Conservation (phyloP, 768 basidiomycete species). For the Pulveroboletus frians region DNA sequence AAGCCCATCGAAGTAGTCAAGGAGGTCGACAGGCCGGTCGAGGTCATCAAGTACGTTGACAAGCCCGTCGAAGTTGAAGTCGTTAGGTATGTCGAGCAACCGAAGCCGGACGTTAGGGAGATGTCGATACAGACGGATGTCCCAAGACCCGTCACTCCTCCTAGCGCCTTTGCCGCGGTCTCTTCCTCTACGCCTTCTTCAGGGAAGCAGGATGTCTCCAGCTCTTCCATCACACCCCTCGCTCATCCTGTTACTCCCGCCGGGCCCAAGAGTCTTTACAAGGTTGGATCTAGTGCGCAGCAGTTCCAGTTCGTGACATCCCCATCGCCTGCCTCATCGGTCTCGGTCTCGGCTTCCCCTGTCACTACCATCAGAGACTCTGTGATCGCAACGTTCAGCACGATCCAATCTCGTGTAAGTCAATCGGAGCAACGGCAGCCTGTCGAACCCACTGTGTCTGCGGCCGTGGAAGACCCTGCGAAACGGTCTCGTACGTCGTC, state of each 20-base stretch:
- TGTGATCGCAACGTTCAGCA: constrained; percentile 39
- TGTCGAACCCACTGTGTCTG: constrained; percentile 63
- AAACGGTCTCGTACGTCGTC: constrained; percentile 61
- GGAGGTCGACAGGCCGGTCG: constrained; percentile 21
- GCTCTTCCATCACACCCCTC: constrained; percentile 31
- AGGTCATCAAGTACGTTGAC: constrained; percentile 28
- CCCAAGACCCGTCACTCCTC: constrained; percentile 29
- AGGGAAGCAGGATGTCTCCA: constrained; percentile 22
- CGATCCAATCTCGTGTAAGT: constrained; percentile 45
- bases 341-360: constrained; percentile 29
- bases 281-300: constrained; percentile 48
- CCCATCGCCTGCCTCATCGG: constrained; percentile 33
- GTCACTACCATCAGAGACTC: constrained; percentile 49
- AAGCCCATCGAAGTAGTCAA: constrained; percentile 22
- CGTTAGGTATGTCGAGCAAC: constrained; percentile 29
- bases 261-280: constrained; percentile 44
- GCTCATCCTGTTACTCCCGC: constrained; percentile 29
- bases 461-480: constrained; percentile 42
- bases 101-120: constrained; percentile 65
- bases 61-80: constrained; percentile 33
- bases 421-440: constrained; percentile 63
- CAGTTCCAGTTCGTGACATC: constrained; percentile 63
- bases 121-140: constrained; percentile 78
- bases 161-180: constrained; percentile 26
- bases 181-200: constrained; percentile 23